Evolutionary conservation across 2,329 filamentous ascomycete genomes (phyloP), one percentile per base, ranked within the genome.

Genomic region (Colletotrichum sp.): DNA sequence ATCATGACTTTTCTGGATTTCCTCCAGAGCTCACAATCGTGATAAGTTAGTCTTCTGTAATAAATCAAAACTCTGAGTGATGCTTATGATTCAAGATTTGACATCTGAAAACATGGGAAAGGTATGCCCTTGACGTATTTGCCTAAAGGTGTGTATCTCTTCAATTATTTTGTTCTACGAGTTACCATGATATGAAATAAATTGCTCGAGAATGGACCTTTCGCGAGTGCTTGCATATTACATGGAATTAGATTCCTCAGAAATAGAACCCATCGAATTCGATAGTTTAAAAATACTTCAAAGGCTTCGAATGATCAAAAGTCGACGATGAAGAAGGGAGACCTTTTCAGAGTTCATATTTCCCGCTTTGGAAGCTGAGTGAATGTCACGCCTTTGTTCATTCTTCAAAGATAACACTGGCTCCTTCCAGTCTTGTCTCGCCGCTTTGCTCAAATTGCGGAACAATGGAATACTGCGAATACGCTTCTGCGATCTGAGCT

Each of bases 381-480:
- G n/a, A 52, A 52, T 21, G 43, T 4, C 10, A 21, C 43, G 10
- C 12, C 6, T 52, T 52, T 52, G 43, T 52, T 21, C 43, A 8
- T 13, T 12, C n/a, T 52, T 21, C 43, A 52, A 52, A 52, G 43
- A 52, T 13, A 8, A 13, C 3, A 7, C n/a, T 52, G 10, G 43
- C 10, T 52, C n/a, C 43, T 52, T n/a, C 43, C 43, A 52, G 43
- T 52, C 10, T 52, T 21, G 6, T 13, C 43, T 21, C 2, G 3
- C 10, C 5, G 43, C n/a, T 21, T 52, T 21, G 43, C 43, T 52
- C n/a, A 6, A 52, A 52, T 2, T 21, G 18, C n/a, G 12, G 43
- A 52, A 52, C n/a, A 52, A 52, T 52, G 6, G 43, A 52, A 52
- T 21, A 52, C n/a, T 52, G 43, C 43, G 43, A 52, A 52, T 52